Evolutionary conservation across 306 rosid species (phyloP).

Genomic region (Dalbergia cochinchinensis): DNA sequence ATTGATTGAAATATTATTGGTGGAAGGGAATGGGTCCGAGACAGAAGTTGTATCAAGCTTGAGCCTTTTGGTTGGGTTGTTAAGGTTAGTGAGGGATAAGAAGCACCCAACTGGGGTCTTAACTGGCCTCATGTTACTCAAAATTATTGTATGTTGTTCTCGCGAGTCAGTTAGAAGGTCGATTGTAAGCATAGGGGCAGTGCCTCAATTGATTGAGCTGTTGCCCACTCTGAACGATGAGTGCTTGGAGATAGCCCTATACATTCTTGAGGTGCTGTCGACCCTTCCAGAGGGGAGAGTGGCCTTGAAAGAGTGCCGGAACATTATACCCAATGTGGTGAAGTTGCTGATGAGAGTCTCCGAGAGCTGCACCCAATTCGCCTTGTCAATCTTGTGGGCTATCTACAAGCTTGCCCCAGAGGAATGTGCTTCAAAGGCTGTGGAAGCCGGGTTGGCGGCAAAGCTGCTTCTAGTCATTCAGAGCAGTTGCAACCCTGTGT

Average conservation of each 20-base stretch:
- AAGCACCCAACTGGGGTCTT: slow-evolving; percentile 65
- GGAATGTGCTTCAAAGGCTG: slow-evolving; percentile 73
- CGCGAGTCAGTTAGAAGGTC: slow-evolving; percentile 59
- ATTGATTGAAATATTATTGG: slow-evolving; percentile 59
- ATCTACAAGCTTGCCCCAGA: slow-evolving; percentile 78
- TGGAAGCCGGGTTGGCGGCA: slow-evolving; percentile 83
- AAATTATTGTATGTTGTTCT: slow-evolving; percentile 56
- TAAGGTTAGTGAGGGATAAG: slow-evolving; percentile 74
- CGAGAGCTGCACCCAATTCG: slow-evolving; percentile 74
- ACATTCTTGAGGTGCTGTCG: slow-evolving; percentile 65
- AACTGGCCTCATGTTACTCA: slow-evolving; percentile 66
- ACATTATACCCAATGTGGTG: slow-evolving; percentile 67
- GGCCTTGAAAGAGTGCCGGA: slow-evolving; percentile 79
- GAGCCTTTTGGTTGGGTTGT: slow-evolving; percentile 77
- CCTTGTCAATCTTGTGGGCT: slow-evolving; percentile 76
- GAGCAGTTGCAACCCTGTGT: slow-evolving; percentile 75
- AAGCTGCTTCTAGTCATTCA: slow-evolving; percentile 84
- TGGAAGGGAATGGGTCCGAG: slow-evolving; percentile 56
- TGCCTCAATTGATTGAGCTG: slow-evolving; percentile 69
- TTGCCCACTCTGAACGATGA: slow-evolving; percentile 62
- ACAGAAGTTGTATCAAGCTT: slow-evolving; percentile 60
- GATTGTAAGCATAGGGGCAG: slow-evolving; percentile 68
- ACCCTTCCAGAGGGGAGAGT: slow-evolving; percentile 65
- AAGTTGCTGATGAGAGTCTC: slow-evolving; percentile 80
- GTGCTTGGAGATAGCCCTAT: slow-evolving; percentile 69